A percentile compares a stretch with the other conserved stretches of the same genome.
These are phyloP conservation scores for Macadamia tetraphylla DNA, from an alignment of 164 flowering plant species.

Conservation along the genomic window DNA sequence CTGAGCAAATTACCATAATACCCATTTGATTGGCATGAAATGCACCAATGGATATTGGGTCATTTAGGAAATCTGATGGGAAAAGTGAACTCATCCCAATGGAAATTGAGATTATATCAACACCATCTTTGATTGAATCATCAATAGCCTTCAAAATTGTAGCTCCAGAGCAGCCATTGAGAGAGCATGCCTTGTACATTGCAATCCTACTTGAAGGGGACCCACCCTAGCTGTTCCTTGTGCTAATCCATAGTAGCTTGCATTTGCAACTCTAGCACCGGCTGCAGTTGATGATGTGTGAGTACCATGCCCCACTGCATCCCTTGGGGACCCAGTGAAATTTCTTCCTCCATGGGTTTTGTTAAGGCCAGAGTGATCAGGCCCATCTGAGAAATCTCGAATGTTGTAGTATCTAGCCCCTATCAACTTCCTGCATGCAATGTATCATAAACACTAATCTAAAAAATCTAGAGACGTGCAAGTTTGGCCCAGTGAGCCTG, in stretches of 20 bases:
- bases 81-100: conserved; percentile 47
- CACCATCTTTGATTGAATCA: conserved; percentile 68
- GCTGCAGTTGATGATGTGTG: conserved; percentile 68
- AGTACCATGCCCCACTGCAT: conserved; percentile 59
- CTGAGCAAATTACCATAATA: conserved; percentile 64
- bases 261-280: conserved; percentile 41
- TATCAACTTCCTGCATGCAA: conserved; percentile 48
- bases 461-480: too few relatives aligned
- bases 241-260: conserved; percentile 63
- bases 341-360: background rate
- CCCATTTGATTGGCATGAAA: conserved; percentile 67
- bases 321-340: conserved; percentile 53
- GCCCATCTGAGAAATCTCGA: conserved; percentile 2
- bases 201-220: conserved; percentile 51
- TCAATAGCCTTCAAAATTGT: conserved; percentile 58
- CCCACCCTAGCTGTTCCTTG: conserved; percentile 65
- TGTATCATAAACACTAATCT: too few relatives aligned
- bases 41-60: conserved; percentile 77
- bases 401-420: conserved; percentile 68
- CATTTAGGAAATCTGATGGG: conserved; percentile 48
- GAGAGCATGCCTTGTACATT: conserved; percentile 56
- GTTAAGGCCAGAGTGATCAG: conserved; percentile 4
- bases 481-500: too few relatives aligned
- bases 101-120: conserved; percentile 71
- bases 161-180: conserved; percentile 53